Evolutionary conservation across 2,329 filamentous ascomycete species (phyloP).

Genomic region (Myriosclerotinia duriaeana): DNA sequence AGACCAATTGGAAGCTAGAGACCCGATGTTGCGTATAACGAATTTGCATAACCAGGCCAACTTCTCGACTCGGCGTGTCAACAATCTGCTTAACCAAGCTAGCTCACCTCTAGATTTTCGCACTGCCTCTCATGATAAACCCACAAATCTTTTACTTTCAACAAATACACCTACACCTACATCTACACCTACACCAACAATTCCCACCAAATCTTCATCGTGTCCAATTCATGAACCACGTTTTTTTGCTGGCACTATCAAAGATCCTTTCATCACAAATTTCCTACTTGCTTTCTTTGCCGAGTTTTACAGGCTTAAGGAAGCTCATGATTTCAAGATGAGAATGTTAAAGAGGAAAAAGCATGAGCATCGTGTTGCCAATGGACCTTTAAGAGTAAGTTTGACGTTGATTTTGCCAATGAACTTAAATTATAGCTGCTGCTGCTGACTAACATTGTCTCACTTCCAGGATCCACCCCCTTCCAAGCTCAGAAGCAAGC

Average conservation of each 20-base stretch:
- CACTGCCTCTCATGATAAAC: background rate
- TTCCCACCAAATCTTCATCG: background rate
- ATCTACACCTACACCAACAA: background rate
- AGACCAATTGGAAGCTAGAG: too few species aligned
- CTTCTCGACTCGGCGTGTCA: too few species aligned
- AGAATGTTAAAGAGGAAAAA: background rate
- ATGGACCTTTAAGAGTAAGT: constrained; percentile 5
- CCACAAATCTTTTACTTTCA: background rate
- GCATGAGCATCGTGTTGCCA: background rate
- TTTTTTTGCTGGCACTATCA: background rate
- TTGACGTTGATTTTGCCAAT: constrained; percentile 10
- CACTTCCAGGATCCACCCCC: constrained; percentile 6
- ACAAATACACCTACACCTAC: background rate
- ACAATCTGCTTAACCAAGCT: background rate
- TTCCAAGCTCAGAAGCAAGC: background rate
- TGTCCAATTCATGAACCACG: background rate
- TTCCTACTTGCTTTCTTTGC: background rate
- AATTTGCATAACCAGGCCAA: too few species aligned
- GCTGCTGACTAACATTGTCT: constrained; percentile 18
- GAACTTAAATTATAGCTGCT: background rate
- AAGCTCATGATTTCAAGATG: background rate
- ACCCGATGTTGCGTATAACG: too few species aligned
- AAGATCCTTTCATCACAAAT: background rate
- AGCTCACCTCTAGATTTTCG: background rate
- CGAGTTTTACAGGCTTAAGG: background rate